Percentiles rank a stretch among this genome's conserved stretches.
Evolutionary conservation across 306 rosid species (phyloP).

Genomic region (Lotus japonicus): DNA sequence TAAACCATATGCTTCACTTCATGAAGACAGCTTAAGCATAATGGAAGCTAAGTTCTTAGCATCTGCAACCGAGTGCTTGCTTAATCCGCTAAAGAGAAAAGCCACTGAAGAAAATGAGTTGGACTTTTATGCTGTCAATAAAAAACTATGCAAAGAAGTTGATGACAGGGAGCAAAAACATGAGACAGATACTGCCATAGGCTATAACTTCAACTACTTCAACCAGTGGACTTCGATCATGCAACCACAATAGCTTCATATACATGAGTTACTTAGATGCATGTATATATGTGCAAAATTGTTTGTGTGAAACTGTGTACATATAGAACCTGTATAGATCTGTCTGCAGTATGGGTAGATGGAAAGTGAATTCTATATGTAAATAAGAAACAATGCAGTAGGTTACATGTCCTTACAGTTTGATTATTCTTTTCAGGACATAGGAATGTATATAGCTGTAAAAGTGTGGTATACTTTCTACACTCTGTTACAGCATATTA

Average conservation of each 20-base stretch:
- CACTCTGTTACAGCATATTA: not conserved
- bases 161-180: slow-evolving; percentile 15
- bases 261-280: slow-evolving; percentile 4
- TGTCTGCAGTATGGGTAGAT: not conserved
- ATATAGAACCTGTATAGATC: slow-evolving; percentile 12
- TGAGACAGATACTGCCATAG: slow-evolving; percentile 8
- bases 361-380: slow-evolving; percentile 15
- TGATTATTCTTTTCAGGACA: slow-evolving; percentile 21
- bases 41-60: slow-evolving; percentile 18
- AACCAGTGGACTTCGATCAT: slow-evolving; percentile 36
- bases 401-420: not conserved
- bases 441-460: slow-evolving; percentile 15
- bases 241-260: slow-evolving; percentile 38
- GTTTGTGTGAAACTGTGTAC: not conserved
- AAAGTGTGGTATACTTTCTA: not conserved
- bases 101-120: slow-evolving; percentile 18
- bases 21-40: slow-evolving; percentile 15
- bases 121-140: slow-evolving; percentile 15
- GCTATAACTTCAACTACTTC: slow-evolving; percentile 23
- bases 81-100: slow-evolving; percentile 39
- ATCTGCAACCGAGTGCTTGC: slow-evolving; percentile 26
- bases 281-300: not conserved
- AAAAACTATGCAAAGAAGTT: slow-evolving; percentile 24
- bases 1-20: slow-evolving; percentile 19
- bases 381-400: slow-evolving; percentile 13